phyloP scores from a whole-genome alignment of 441 rosid genomes.

The Theobroma grandiflorum region DNA sequence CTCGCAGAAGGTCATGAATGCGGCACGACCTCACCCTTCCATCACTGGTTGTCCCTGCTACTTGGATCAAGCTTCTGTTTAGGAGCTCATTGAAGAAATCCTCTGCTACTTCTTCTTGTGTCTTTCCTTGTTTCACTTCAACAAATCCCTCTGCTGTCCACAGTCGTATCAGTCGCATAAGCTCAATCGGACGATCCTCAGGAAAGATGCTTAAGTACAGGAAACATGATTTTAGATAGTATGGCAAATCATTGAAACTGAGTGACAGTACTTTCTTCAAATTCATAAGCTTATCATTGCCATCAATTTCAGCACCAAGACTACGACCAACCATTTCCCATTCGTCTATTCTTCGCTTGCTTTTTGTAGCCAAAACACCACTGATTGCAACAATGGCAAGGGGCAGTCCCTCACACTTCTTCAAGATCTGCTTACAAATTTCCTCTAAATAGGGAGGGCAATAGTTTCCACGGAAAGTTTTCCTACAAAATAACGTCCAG shows the following conservation, averaged over 20 bases:
- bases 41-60: constrained; percentile 32
- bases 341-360: constrained; percentile 32
- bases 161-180: constrained; percentile 24
- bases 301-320: constrained; percentile 36
- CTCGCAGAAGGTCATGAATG: constrained; percentile 37
- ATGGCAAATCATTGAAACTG: constrained; percentile 44
- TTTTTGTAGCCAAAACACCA: constrained; percentile 46
- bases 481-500: constrained; percentile 45
- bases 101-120: constrained; percentile 46
- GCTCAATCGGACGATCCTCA: constrained; percentile 29
- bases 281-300: constrained; percentile 30
- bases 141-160: constrained; percentile 46
- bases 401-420: constrained; percentile 46
- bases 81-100: constrained; percentile 35
- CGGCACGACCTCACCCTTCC: constrained; percentile 39
- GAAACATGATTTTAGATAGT: constrained; percentile 37
- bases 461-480: constrained; percentile 37
- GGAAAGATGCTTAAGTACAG: constrained; percentile 43
- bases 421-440: constrained; percentile 39
- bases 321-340: constrained; percentile 32
- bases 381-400: constrained; percentile 57
- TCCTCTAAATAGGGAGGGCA: constrained; percentile 46
- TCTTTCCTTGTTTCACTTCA: constrained; percentile 31
- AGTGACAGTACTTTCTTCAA: constrained; percentile 37
- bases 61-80: constrained; percentile 40